Evolutionary conservation across 768 basidiomycete species (phyloP), one percentile per base, ranked within the genome.

Genomic region (Amanita polypyramis): DNA sequence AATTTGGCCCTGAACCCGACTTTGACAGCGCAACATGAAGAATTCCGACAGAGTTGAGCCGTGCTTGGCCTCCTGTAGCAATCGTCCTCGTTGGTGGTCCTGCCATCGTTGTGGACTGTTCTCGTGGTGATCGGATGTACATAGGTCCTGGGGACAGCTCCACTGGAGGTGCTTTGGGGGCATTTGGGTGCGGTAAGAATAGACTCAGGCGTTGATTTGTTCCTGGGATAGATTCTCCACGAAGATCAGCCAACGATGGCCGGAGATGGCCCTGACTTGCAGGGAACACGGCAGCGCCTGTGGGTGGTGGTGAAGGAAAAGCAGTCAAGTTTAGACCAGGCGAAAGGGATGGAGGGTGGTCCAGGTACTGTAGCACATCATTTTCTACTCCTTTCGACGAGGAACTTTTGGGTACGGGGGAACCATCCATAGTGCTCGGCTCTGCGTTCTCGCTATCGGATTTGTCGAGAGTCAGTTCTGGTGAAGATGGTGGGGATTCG

Each of bases 111-210:
- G 55, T 21, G 47, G 51, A 12, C 37, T 46, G 12, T 39, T 49
- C 49, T 34, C 23, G 30, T 33, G 50, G 45, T 5, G 47, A 9
- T 23, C 72, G 72, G 43, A 76, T 74, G 58, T 78, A 83, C 77
- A 82, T 76, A 2, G 80, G 80, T 0, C 80, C 80, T 1, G 64
- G 61, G n/a, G 69, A 65, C 20, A 33, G 19, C n/a, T 62, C 33
- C 17, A 54, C 46, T 12, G 52, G 48, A 0, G 71, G 68, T 8
- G 66, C 54, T 51, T 73, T 73, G 0, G 71, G 72, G 2, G 72
- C 72, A 38, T 70, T 70, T 1, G 71, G 72, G 50, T 74, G 72
- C 0, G 70, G 72, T 0, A 70, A 56, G 56, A 74, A 74, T 2
- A 74, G 51, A 19, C 65, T 67, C 15, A 64, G 61, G 3, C 70